Conservation (phyloP, 2,329 filamentous ascomycete genomes). For the Knufia fluminis region DNA sequence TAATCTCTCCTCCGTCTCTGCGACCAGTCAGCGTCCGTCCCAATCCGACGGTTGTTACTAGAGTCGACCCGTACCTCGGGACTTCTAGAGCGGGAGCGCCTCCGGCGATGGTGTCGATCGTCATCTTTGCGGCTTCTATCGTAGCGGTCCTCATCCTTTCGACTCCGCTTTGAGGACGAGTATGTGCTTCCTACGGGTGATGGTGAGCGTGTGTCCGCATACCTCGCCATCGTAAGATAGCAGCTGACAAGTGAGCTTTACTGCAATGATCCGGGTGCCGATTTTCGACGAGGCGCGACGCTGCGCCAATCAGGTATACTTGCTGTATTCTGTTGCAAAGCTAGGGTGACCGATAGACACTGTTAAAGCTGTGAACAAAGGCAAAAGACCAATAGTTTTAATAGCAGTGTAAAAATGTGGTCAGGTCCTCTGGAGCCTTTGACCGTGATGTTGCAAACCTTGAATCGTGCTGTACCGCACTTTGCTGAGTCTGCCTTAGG, state of each 20-base stretch:
- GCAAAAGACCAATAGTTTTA: too few relatives aligned
- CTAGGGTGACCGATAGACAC: too few relatives aligned
- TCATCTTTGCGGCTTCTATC: slow-evolving; percentile 46
- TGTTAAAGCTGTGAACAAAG: too few relatives aligned
- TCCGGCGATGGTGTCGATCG: slow-evolving; percentile 34
- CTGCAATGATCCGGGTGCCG: slow-evolving; percentile 21
- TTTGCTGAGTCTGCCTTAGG: too few relatives aligned
- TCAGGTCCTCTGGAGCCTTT: too few relatives aligned
- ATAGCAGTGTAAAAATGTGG: too few relatives aligned
- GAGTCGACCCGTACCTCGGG: slow-evolving; percentile 35
- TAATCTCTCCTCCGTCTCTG: slow-evolving; percentile 41
- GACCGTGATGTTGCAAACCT: too few relatives aligned
- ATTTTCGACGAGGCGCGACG: too few relatives aligned
- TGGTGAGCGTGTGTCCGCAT: slow-evolving; percentile 70
- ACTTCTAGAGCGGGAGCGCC: slow-evolving; percentile 35
- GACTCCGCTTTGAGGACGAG: slow-evolving; percentile 58
- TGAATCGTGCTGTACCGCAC: too few relatives aligned
- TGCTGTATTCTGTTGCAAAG: too few relatives aligned
- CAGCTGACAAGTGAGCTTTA: slow-evolving; percentile 39
- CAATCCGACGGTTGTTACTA: not conserved
- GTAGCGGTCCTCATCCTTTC: slow-evolving; percentile 45
- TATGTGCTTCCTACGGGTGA: slow-evolving; percentile 81
- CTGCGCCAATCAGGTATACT: too few relatives aligned
- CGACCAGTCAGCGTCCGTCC: slow-evolving; percentile 21
- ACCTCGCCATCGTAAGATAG: slow-evolving; percentile 45